Conservation (phyloP, 176 grass and related monocot species). For the Musa itinerans region DNA sequence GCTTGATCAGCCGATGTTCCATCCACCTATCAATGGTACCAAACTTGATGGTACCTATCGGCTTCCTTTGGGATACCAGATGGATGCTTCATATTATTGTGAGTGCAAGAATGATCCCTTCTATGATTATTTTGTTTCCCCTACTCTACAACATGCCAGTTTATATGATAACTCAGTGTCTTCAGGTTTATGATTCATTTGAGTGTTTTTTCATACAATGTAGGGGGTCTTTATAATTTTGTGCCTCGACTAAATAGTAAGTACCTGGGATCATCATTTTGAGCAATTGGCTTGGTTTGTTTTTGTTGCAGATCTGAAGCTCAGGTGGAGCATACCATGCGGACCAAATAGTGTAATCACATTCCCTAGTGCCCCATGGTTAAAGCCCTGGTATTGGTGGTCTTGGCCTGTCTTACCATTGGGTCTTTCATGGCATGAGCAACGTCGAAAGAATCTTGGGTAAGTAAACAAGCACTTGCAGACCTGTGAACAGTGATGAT, state of each 20-base stretch:
- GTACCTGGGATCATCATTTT: neutral
- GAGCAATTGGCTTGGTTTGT: neutral
- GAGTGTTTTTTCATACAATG: too few relatives aligned
- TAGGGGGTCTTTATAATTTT: neutral
- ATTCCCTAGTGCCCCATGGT: slow-evolving; percentile 84
- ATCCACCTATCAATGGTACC: slow-evolving; percentile 58
- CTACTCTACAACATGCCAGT: too few relatives aligned
- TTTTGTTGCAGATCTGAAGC: slow-evolving; percentile 63
- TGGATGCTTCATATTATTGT: slow-evolving; percentile 98
- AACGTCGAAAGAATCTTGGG: slow-evolving; percentile 58
- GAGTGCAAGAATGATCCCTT: slow-evolving; percentile 17
- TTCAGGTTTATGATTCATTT: too few relatives aligned
- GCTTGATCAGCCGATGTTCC: slow-evolving; percentile 70
- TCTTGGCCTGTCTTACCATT: slow-evolving; percentile 85
- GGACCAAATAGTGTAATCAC: slow-evolving; percentile 88
- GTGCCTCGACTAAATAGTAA: neutral
- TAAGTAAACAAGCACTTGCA: slow-evolving; percentile 18
- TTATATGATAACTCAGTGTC: too few relatives aligned
- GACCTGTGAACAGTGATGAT: neutral
- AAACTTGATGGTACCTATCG: slow-evolving; percentile 85
- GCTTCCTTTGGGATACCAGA: slow-evolving; percentile 90
- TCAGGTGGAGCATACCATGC: slow-evolving; percentile 88
- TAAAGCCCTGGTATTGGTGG: slow-evolving; percentile 99
- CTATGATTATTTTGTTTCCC: neutral
- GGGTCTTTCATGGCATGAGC: slow-evolving; percentile 87